Conservation (phyloP, 2,329 filamentous ascomycete species). For the Dactylellina sp. region DNA sequence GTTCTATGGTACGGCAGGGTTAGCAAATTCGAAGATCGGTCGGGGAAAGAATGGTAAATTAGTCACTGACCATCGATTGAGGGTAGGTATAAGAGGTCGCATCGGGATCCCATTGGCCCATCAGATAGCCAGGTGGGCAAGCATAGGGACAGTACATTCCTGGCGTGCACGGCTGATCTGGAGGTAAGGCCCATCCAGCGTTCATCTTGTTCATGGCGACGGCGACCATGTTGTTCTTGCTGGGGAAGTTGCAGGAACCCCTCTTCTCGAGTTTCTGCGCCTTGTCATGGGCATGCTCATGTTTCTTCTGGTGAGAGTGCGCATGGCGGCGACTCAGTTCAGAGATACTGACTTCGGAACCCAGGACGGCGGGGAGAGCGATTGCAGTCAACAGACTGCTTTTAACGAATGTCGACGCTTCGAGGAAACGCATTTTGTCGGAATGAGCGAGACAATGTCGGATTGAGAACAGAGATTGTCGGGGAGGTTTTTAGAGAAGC, state of each 20-base stretch:
- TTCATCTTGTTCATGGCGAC: conserved; percentile 75
- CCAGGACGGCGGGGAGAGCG: conserved; percentile 41
- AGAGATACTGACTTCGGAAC: conserved; percentile 39
- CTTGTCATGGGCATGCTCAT: conserved; percentile 50
- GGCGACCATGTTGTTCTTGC: conserved; percentile 74
- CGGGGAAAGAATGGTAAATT: too few relatives aligned
- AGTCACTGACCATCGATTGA: conserved; percentile 78
- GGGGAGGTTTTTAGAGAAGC: neutral
- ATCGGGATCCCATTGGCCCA: conserved; percentile 80
- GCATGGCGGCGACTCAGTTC: conserved; percentile 34
- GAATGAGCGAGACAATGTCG: neutral
- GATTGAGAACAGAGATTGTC: conserved; percentile 8
- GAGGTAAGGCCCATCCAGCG: conserved; percentile 83
- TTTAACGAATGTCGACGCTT: conserved; percentile 42
- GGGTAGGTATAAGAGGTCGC: conserved; percentile 76
- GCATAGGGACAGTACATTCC: conserved; percentile 81
- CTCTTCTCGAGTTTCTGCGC: conserved; percentile 63
- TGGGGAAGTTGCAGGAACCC: conserved; percentile 73
- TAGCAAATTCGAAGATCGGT: too few relatives aligned
- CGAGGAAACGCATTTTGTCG: conserved; percentile 35
- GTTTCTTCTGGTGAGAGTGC: conserved; percentile 55
- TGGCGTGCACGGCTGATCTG: conserved; percentile 75
- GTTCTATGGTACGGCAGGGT: conserved; percentile 68
- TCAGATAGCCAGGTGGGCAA: conserved; percentile 79
- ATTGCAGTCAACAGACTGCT: conserved; percentile 42